phyloP scores from a whole-genome alignment of 768 basidiomycete genomes.

The Boletus subcaerulescens region DNA sequence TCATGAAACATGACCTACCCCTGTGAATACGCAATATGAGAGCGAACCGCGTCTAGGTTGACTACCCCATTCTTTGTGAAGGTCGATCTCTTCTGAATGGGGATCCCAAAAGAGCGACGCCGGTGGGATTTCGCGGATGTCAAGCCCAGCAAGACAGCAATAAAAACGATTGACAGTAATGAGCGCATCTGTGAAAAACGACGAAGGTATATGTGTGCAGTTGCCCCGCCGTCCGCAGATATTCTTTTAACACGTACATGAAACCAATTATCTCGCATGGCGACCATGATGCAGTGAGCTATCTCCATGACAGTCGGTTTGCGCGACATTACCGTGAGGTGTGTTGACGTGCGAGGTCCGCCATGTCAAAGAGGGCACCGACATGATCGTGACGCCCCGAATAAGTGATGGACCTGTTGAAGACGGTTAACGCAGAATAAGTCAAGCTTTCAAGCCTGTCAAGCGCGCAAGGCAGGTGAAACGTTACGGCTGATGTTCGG shows the following conservation, averaged over 20 bases:
- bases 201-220: not conserved
- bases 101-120: constrained; percentile 12
- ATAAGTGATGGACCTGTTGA: no score
- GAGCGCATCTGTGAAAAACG: constrained; percentile 9
- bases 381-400: no score
- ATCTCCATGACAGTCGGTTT: not conserved
- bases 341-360: no score
- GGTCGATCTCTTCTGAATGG: constrained; percentile 15
- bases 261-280: not conserved
- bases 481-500: not conserved
- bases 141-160: constrained; percentile 13
- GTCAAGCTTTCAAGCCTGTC: no score
- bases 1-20: constrained; percentile 4
- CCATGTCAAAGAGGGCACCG: no score
- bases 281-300: not conserved
- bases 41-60: constrained; percentile 12
- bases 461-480: no score
- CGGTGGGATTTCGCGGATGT: constrained; percentile 11
- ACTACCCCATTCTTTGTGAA: constrained; percentile 13
- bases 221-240: not conserved
- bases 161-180: not conserved
- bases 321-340: no score
- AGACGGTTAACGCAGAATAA: no score
- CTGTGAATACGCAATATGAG: constrained; percentile 15
- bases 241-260: no score